Evolutionary conservation across 441 rosid species (phyloP).

Genomic region (Macaranga tanarius): DNA sequence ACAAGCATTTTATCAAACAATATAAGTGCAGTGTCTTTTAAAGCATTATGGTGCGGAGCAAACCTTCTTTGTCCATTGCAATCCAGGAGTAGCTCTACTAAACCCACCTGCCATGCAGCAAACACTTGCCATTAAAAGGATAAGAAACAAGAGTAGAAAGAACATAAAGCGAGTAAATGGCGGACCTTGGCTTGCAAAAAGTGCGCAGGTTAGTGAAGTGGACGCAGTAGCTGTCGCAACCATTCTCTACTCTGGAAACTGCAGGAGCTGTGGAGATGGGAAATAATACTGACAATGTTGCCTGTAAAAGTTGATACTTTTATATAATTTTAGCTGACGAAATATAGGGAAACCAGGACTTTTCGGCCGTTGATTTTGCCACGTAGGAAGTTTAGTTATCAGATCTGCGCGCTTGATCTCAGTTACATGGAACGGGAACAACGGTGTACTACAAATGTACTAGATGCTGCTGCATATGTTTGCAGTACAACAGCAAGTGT

Average conservation of each 20-base stretch:
- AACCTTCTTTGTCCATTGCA: constrained; percentile 41
- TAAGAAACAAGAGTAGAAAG: too few relatives aligned
- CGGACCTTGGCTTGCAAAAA: constrained; percentile 44
- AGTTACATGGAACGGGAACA: not conserved
- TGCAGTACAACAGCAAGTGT: not conserved
- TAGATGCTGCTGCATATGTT: not conserved
- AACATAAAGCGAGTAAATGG: not conserved
- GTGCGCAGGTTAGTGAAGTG: constrained; percentile 38
- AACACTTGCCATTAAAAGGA: constrained; percentile 3
- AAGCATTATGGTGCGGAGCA: not conserved
- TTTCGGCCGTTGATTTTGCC: constrained; percentile 15
- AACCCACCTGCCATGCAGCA: constrained; percentile 26
- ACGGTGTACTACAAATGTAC: not conserved
- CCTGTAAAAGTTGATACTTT: not conserved
- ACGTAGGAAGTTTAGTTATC: not conserved
- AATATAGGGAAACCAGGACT: not conserved
- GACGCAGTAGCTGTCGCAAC: constrained; percentile 30
- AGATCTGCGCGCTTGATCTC: not conserved
- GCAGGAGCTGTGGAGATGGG: too few relatives aligned
- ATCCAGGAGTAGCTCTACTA: constrained; percentile 25
- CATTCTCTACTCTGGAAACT: constrained; percentile 18
- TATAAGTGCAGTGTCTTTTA: not conserved
- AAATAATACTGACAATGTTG: not conserved
- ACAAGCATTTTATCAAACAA: constrained; percentile 10
- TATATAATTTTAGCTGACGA: too few relatives aligned